Evolutionary conservation across 805 yeast genomes (phyloP), one percentile per base, ranked within the genome.

Genomic region (Pachysolen tannophilus): DNA sequence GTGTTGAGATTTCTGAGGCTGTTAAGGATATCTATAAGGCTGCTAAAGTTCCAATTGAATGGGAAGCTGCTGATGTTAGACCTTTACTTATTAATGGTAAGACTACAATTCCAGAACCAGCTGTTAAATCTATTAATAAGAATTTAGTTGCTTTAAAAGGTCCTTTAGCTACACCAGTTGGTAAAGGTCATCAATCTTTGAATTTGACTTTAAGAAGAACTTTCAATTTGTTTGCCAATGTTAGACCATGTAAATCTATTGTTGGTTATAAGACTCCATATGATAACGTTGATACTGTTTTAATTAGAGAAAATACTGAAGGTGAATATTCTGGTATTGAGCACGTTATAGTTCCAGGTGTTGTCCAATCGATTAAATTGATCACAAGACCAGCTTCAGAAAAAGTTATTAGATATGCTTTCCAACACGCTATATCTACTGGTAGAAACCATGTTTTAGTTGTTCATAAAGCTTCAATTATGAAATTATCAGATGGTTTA

Each of bases 301-400:
- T 92, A 53, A 88, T 92, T 62, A 87, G 98, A 76, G 98, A 92
- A 71, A 92, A 92, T 74, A 90, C 97, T 49, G 97, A 90, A 69
- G 97, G 95, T 68, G 98, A 90, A 69, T 90, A 90, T 72, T 88
- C 97, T 21, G 98, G 98, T 68, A 88, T 92, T 52, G 98, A 92
- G 73, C 98, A 92, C 72, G 82, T 86, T 45, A 87, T 92, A 46
- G 94, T 87, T 39, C 97, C 97, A 46, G 98, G 98, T 58, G 97
- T 92, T 38, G 97, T 92, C 36, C 97, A 92, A 71, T 84, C 95
- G 44, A 90, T 90, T 68, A 92, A 92, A 70, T 76, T 92, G 63
- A 92, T 92, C 71, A 92, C 98, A 56, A 82, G 81, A 58, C 87
- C 85, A 39, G 97, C 97, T 39, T 85, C 95, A 40, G 95, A 87